A percentile compares a stretch with the other conserved stretches of the same genome.
Conservation (phyloP, 176 grass and related monocot genomes). For the Tillandsia fasciculata region DNA sequence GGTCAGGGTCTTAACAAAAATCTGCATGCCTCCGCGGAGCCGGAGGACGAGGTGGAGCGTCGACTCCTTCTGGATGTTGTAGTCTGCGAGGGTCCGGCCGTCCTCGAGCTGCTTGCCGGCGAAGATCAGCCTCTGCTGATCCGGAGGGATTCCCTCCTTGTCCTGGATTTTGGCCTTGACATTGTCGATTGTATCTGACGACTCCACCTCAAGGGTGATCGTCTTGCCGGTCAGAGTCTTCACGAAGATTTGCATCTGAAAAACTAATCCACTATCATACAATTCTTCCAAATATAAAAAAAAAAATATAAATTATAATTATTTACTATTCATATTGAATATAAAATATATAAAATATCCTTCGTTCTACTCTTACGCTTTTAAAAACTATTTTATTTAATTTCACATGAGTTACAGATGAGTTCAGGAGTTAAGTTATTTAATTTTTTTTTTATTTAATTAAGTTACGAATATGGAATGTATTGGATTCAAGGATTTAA, state of each 20-base stretch:
- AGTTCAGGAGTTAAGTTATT: too few relatives aligned
- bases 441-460: too few relatives aligned
- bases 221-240: constrained; percentile 30
- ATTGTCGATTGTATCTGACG: constrained; percentile 26
- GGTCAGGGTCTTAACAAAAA: constrained; percentile 56
- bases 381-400: too few relatives aligned
- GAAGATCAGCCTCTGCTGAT: constrained; percentile 29
- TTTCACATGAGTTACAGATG: too few relatives aligned
- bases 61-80: constrained; percentile 10
- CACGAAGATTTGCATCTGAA: constrained; percentile 29
- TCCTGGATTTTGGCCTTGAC: constrained; percentile 41
- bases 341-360: too few relatives aligned
- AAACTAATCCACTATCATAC: too few relatives aligned
- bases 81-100: constrained; percentile 20
- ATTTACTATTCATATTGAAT: too few relatives aligned
- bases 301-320: too few relatives aligned
- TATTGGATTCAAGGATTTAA: too few relatives aligned
- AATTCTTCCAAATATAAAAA: too few relatives aligned
- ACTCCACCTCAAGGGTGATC: constrained; percentile 36
- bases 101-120: constrained; percentile 36
- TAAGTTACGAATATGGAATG: too few relatives aligned
- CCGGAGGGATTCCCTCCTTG: constrained; percentile 42
- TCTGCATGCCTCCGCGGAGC: constrained; percentile 35
- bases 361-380: too few relatives aligned
- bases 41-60: constrained; percentile 3